Base-by-base conservation (phyloP, 2,329 filamentous ascomycete genomes). In the Metarhizium rileyi region DNA sequence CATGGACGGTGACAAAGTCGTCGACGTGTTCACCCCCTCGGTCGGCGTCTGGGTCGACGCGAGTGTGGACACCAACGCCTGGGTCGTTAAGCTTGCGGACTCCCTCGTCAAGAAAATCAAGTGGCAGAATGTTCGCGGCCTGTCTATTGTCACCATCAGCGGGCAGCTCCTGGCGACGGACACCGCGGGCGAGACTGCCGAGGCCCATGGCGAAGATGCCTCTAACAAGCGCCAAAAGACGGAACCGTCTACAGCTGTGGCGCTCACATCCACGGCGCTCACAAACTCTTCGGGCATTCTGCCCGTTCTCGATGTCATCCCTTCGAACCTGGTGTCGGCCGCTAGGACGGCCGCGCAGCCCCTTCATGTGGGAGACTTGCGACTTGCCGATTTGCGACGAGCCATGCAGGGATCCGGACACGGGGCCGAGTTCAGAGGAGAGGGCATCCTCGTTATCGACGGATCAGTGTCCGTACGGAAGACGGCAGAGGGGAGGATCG, bases 21-120 rank as follows among this genome's bases (percentile, higher is more conserved):
- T 81, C 33, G 83, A 90, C 55, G 87, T 98, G 5, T 91, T 91
- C 63, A 90, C 88, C 0, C 93, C 93, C 1, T 67, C 71, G 9
- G 73, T 87, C n/a, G 90, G 90, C 23, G 73, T 77, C 30, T 72
- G 76, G 14, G 77, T 98, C 40, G 84, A 98, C 65, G 93, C 91
- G 12, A 96, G 90, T 61, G 91, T 97, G 40, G 93, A 98, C 64
- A 97, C 91, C 5, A 96, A 97, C 63, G 90, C 93, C 4, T 98
- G 94, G 93, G 84, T 87, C 23, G 87, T 98, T 52, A 95, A 90
- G 66, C 77, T 98, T 18, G 90, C 88, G 45, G 87, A 91, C 57
- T 73, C 80, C 42, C 80, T 98, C 20, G 86, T 95, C 52, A 88
- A 88, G 67, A 86, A 86, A 57, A 76, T 98, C 52, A 88, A 87